phyloP scores from a whole-genome alignment of 345 rosid species.

The Cochlearia excelsa region DNA sequence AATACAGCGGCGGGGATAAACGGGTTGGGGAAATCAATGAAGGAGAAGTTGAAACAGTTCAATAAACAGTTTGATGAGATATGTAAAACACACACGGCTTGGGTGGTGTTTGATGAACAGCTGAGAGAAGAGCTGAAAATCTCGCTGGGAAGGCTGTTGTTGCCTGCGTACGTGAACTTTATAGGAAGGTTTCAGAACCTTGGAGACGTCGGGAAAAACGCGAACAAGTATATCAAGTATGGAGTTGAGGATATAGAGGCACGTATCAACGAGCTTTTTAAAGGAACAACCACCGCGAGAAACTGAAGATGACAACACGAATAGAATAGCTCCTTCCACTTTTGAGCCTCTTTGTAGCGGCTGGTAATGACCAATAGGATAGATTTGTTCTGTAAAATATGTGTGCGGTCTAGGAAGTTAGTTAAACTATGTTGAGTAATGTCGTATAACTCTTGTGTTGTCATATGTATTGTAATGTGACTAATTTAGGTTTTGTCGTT shows the following conservation, averaged over 20 bases:
- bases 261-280: slow-evolving; percentile 54
- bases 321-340: slow-evolving; percentile 11
- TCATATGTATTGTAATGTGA: background rate
- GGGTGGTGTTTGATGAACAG: slow-evolving; percentile 68
- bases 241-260: slow-evolving; percentile 53
- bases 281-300: slow-evolving; percentile 51
- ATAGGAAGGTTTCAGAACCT: slow-evolving; percentile 49
- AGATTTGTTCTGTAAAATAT: slow-evolving; percentile 29
- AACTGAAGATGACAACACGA: slow-evolving; percentile 44
- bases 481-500: slow-evolving; percentile 7
- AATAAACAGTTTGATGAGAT: slow-evolving; percentile 49
- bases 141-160: slow-evolving; percentile 44
- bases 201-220: slow-evolving; percentile 56
- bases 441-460: background rate
- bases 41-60: slow-evolving; percentile 62
- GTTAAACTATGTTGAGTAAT: slow-evolving; percentile 22
- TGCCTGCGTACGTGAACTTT: slow-evolving; percentile 62
- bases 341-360: background rate
- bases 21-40: slow-evolving; percentile 46
- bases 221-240: slow-evolving; percentile 43
- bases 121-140: slow-evolving; percentile 56
- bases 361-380: slow-evolving; percentile 28
- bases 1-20: slow-evolving; percentile 37
- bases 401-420: slow-evolving; percentile 22
- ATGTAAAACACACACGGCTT: slow-evolving; percentile 52